phyloP scores from a whole-genome alignment of 2,329 filamentous ascomycete species.

The Curvularia sp. region DNA sequence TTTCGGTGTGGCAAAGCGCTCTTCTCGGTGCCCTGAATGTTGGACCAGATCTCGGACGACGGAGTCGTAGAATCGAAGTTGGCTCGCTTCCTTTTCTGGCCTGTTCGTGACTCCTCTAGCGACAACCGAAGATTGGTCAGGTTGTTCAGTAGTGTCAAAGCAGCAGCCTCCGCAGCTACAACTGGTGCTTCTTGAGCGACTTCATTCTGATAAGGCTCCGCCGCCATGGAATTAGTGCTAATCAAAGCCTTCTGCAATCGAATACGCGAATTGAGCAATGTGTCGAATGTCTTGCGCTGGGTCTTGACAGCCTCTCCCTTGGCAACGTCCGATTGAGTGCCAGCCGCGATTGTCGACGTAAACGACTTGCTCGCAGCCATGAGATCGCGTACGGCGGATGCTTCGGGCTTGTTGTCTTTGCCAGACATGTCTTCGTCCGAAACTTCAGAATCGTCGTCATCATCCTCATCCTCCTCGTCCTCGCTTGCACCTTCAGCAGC shows the following conservation, averaged over 20 bases:
- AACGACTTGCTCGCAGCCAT: slow-evolving; percentile 72
- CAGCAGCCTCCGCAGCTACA: slow-evolving; percentile 83
- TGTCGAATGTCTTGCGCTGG: slow-evolving; percentile 86
- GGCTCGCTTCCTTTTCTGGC: slow-evolving; percentile 66
- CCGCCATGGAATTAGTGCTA: slow-evolving; percentile 71
- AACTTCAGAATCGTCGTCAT: slow-evolving; percentile 27
- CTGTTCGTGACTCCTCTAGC: slow-evolving; percentile 60
- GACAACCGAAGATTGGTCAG: slow-evolving; percentile 73
- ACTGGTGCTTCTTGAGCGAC: slow-evolving; percentile 59
- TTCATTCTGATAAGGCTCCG: slow-evolving; percentile 36
- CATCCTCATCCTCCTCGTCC: slow-evolving; percentile 58
- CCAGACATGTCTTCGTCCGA: slow-evolving; percentile 51
- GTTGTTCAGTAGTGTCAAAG: slow-evolving; percentile 82
- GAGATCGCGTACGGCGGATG: slow-evolving; percentile 69
- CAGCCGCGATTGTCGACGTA: slow-evolving; percentile 68
- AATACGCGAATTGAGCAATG: slow-evolving; percentile 87
- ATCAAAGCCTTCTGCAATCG: slow-evolving; percentile 90
- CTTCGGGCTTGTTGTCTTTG: slow-evolving; percentile 43
- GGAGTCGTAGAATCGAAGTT: slow-evolving; percentile 63
- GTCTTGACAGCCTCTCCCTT: slow-evolving; percentile 87
- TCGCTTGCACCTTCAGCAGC: slow-evolving; percentile 56
- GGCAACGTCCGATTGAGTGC: slow-evolving; percentile 76
- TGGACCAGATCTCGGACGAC: slow-evolving; percentile 73
- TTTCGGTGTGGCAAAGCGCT: slow-evolving; percentile 67
- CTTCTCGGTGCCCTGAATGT: slow-evolving; percentile 71